Percentiles rank a stretch among this genome's conserved stretches.
Evolutionary conservation across 2,329 filamentous ascomycete species (phyloP).

Genomic region (Fusarium chaquense): DNA sequence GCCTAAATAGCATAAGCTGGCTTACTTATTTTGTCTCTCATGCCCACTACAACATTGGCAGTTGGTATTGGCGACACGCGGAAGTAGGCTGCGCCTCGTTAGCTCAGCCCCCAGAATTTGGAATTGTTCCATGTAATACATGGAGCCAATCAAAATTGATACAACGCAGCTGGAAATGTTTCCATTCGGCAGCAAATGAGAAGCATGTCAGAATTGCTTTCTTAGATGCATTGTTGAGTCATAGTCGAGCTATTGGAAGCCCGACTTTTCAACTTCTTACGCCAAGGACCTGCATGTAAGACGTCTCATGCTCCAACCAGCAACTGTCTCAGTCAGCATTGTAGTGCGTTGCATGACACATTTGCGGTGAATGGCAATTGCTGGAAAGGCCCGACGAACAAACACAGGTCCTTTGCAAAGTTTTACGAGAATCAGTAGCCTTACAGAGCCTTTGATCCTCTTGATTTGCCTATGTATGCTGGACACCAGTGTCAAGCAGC

Average conservation of each 20-base stretch:
- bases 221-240: neutral
- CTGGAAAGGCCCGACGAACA: too few relatives aligned
- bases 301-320: neutral
- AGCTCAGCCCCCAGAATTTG: slow-evolving; percentile 24
- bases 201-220: neutral
- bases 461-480: too few relatives aligned
- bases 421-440: too few relatives aligned
- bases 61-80: neutral
- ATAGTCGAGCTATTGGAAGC: neutral
- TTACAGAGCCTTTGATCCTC: too few relatives aligned
- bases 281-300: neutral
- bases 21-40: too few relatives aligned
- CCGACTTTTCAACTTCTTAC: neutral
- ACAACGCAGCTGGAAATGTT: neutral
- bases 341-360: too few relatives aligned
- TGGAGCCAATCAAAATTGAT: neutral
- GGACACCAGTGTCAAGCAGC: too few relatives aligned
- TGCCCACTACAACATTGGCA: neutral
- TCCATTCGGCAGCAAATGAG: neutral
- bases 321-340: neutral
- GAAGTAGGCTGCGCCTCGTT: slow-evolving; percentile 14
- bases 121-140: slow-evolving; percentile 11
- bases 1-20: too few relatives aligned
- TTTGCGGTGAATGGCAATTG: too few relatives aligned
- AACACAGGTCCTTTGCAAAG: too few relatives aligned